These are phyloP conservation scores for Saccharomycopsis lassenensis DNA, from an alignment of 805 yeast species.

Conservation along the genomic window DNA sequence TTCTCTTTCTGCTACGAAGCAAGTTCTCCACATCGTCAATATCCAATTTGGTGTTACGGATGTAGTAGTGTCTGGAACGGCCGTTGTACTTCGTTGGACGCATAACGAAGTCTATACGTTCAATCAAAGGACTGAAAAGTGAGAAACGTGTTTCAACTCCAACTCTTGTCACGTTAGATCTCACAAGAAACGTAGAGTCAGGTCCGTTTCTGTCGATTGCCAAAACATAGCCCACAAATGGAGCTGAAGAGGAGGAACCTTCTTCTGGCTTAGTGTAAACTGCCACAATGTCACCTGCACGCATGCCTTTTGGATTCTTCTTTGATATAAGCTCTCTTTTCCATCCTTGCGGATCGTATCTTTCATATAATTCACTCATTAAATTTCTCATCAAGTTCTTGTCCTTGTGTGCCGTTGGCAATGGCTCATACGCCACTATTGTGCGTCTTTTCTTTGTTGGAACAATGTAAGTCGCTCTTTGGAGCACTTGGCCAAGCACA, in stretches of 20 bases:
- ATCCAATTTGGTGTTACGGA: conserved; percentile 69
- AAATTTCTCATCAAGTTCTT: conserved; percentile 20
- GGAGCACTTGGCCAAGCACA: no score
- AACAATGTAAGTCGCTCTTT: conserved; percentile 13
- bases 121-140: conserved; percentile 67
- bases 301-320: conserved; percentile 34
- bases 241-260: conserved; percentile 44
- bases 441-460: conserved; percentile 14
- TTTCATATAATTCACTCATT: conserved; percentile 39
- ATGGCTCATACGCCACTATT: conserved; percentile 15
- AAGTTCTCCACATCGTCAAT: no score
- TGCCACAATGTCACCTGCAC: conserved; percentile 76
- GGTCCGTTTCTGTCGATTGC: conserved; percentile 64
- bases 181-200: conserved; percentile 65
- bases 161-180: conserved; percentile 73
- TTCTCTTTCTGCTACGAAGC: no score
- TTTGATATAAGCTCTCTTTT: conserved; percentile 46
- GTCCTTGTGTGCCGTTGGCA: conserved; percentile 13
- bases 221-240: conserved; percentile 71
- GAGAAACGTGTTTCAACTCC: conserved; percentile 82
- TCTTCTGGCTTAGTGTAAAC: conserved; percentile 54
- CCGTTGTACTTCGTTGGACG: conserved; percentile 63
- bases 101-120: conserved; percentile 65
- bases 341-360: conserved; percentile 63
- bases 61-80: conserved; percentile 83